These are phyloP conservation scores for Leavenworthia alabamica DNA, from an alignment of 345 rosid genomes.

Conservation along the genomic window DNA sequence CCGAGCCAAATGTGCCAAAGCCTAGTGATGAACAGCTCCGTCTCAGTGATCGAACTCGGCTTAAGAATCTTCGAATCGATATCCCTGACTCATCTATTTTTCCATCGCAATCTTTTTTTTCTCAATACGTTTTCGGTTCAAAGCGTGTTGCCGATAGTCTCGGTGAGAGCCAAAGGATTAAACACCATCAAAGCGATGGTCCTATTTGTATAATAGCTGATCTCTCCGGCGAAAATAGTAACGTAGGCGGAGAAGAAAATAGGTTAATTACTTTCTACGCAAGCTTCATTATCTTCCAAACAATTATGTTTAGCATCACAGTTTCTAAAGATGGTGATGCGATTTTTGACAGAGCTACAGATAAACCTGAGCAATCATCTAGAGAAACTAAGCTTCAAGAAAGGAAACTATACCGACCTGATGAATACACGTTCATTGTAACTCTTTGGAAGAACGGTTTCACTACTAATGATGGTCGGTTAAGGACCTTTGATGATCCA, in stretches of 20 bases:
- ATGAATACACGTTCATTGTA: conserved; percentile 35
- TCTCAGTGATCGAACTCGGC: not conserved
- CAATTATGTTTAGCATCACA: too few species aligned
- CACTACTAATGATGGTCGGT: conserved; percentile 50
- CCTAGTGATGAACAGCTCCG: not conserved
- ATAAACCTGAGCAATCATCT: too few species aligned
- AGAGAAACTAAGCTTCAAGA: too few species aligned
- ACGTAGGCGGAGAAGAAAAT: not conserved
- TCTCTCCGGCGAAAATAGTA: not conserved
- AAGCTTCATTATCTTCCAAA: not conserved
- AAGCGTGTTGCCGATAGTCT: not conserved
- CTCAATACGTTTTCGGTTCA: not conserved
- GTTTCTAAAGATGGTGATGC: too few species aligned
- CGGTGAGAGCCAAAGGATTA: not conserved
- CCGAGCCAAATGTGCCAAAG: not conserved
- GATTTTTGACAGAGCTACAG: too few species aligned
- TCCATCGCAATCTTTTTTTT: not conserved
- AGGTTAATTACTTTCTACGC: not conserved
- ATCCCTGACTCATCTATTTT: conserved; percentile 27
- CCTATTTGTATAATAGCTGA: not conserved
- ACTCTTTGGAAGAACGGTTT: conserved; percentile 75
- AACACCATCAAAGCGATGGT: not conserved
- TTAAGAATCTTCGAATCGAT: not conserved
- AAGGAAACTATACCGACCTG: too few species aligned
- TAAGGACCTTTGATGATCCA: conserved; percentile 58